Percentiles rank a stretch among this genome's conserved stretches.
phyloP scores from a whole-genome alignment of 2,329 filamentous ascomycete species.

The Fusarium compactum region DNA sequence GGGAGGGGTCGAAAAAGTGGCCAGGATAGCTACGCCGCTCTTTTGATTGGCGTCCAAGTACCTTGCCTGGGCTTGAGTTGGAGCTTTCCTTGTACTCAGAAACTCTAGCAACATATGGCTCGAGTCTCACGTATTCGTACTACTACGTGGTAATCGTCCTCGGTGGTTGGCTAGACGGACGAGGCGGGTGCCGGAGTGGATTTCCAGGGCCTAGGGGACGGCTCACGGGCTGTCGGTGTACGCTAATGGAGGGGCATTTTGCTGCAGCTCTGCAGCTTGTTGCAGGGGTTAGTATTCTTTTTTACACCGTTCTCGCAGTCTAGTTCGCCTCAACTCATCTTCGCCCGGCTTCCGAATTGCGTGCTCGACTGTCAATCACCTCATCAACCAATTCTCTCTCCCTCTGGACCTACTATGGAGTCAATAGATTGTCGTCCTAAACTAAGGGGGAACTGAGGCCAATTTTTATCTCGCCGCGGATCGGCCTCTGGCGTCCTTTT shows the following conservation, averaged over 20 bases:
- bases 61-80: slow-evolving; percentile 4
- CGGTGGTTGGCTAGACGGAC: slow-evolving; percentile 38
- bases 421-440: slow-evolving; percentile 5
- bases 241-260: slow-evolving; percentile 45
- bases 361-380: slow-evolving; percentile 43
- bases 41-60: slow-evolving; percentile 24
- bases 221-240: slow-evolving; percentile 46
- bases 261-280: slow-evolving; percentile 35
- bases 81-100: slow-evolving; percentile 24
- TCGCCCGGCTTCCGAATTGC: slow-evolving; percentile 47
- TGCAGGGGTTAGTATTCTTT: slow-evolving; percentile 23
- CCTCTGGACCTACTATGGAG: slow-evolving; percentile 32
- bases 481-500: slow-evolving; percentile 33
- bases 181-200: slow-evolving; percentile 45
- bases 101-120: slow-evolving; percentile 24
- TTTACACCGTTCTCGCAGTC: slow-evolving; percentile 40
- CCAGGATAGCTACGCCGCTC: slow-evolving; percentile 23
- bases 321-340: slow-evolving; percentile 32
- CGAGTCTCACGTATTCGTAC: slow-evolving; percentile 45
- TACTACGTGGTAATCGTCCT: slow-evolving; percentile 39
- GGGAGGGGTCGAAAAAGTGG: slow-evolving; percentile 50
- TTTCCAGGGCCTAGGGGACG: slow-evolving; percentile 34
- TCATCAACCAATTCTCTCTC: slow-evolving; percentile 33
- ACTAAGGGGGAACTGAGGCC: slow-evolving; percentile 17
- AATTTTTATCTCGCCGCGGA: slow-evolving; percentile 37